These are phyloP conservation scores for Boletus huronensis DNA, from an alignment of 768 basidiomycete species.

Conservation along the genomic window DNA sequence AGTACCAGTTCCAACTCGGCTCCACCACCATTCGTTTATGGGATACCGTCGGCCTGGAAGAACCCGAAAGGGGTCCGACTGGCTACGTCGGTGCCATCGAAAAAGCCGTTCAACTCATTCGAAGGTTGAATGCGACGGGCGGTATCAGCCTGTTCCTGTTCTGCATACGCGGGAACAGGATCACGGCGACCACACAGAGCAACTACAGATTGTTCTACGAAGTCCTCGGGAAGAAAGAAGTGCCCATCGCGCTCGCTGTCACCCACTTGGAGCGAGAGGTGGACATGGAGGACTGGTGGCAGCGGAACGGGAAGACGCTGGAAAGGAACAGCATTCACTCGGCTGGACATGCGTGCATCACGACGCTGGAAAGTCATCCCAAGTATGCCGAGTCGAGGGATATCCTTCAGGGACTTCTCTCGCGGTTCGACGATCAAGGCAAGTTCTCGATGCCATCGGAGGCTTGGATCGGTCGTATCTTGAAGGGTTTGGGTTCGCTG, in stretches of 20 bases:
- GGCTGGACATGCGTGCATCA: conserved; percentile 32
- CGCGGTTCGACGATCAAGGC: conserved; percentile 23
- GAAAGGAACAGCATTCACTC: conserved; percentile 21
- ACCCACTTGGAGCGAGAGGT: conserved; percentile 37
- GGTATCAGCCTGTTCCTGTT: conserved; percentile 42
- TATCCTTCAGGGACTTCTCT: conserved; percentile 18
- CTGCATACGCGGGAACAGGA: conserved; percentile 38
- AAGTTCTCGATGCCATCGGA: conserved; percentile 31
- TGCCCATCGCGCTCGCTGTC: conserved; percentile 38
- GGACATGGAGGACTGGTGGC: conserved; percentile 36
- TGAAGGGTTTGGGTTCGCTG: conserved; percentile 23
- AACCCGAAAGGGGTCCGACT: conserved; percentile 19
- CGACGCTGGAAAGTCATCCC: conserved; percentile 21
- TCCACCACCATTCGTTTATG: conserved; percentile 25
- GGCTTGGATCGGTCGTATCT: conserved; percentile 23
- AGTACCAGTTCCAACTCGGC: conserved; percentile 29
- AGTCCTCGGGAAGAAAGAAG: conserved; percentile 29
- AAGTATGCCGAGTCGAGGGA: conserved; percentile 32
- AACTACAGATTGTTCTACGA: conserved; percentile 26
- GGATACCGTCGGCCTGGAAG: conserved; percentile 35
- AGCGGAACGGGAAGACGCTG: conserved; percentile 19
- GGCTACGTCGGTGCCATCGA: conserved; percentile 28
- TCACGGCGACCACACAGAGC: conserved; percentile 27
- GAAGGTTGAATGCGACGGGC: conserved; percentile 24
- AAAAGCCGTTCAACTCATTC: conserved; percentile 34